Evolutionary conservation across 169 alveolate genomes (phyloP), one percentile per base, ranked within the genome.

Genomic region (Babesia divergens): DNA sequence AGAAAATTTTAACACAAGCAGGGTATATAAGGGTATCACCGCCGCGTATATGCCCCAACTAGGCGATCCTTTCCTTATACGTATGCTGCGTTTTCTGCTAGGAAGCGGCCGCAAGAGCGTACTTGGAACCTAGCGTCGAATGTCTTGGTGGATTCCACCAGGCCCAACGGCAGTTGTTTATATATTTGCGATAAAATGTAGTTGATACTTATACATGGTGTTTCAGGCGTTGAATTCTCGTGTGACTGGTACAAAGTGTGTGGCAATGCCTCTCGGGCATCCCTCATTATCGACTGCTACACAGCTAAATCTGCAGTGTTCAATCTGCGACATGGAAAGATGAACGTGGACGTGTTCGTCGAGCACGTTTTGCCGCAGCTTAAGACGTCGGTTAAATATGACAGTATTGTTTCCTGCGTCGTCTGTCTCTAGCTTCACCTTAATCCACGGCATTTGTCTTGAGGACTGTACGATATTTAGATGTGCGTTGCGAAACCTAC

Each of bases 261-360:
- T 62, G 72, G 72, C 60, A 32, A 62, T 32, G 22, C 72, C 72
- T 22, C 56, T 18, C 20, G 72, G 72, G 59, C 20, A 28, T 8
- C 46, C 59, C 14, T 46, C 59, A 16, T 35, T 62, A 50, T 43
- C 59, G n/a, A 62, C 34, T 5, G 72, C 51, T 50, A 62, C 51
- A 46, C 72, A 62, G 47, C 60, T 62, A 49, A 62, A 44, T 28
- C 47, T 62, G 47, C 28, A 22, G n/a, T 13, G 31, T 1, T 62
- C 72, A n/a, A 62, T 28, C 14, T 62, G 31, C 26, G 14, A 46
- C 29, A 62, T 14, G 1, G 7, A 35, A 29, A 62, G 50, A 13
- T 62, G 22, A 18, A 29, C 22, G 49, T 62, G 60, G 16, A 62
- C 72, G 26, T 62, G 32, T 28, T 62, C 24, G 53, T 62, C 72